phyloP scores from a whole-genome alignment of 306 rosid species.

The Echinosophora koreensis region DNA sequence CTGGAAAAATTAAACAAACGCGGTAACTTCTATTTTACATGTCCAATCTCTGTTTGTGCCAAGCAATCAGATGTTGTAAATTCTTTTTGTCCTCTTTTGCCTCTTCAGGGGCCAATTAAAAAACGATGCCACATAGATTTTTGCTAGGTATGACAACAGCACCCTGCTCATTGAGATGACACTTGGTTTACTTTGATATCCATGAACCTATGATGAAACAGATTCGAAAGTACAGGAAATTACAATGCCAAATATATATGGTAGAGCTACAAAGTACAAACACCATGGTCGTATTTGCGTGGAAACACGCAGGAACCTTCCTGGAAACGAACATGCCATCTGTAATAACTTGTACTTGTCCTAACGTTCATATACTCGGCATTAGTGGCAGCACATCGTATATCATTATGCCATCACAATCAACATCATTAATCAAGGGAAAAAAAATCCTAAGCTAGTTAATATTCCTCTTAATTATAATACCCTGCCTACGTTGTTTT shows the following conservation, averaged over 20 bases:
- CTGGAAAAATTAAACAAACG: slow-evolving; percentile 40
- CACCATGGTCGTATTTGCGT: slow-evolving; percentile 11
- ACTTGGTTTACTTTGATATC: slow-evolving; percentile 41
- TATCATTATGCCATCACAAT: slow-evolving; percentile 57
- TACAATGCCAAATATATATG: slow-evolving; percentile 5
- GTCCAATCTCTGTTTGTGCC: slow-evolving; percentile 8
- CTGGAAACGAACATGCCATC: slow-evolving; percentile 47
- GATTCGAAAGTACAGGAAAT: slow-evolving; percentile 43
- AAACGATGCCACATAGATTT: slow-evolving; percentile 47
- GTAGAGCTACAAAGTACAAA: not conserved
- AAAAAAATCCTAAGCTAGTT: not conserved
- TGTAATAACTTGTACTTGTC: slow-evolving; percentile 55
- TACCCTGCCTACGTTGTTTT: no score
- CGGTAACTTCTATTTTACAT: slow-evolving; percentile 16
- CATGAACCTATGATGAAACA: slow-evolving; percentile 33
- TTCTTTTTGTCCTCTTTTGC: slow-evolving; percentile 11
- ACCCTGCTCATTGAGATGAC: slow-evolving; percentile 49
- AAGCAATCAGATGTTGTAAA: slow-evolving; percentile 26
- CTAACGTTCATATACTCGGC: slow-evolving; percentile 21
- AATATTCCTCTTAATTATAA: no score
- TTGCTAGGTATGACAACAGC: slow-evolving; percentile 42
- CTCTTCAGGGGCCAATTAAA: slow-evolving; percentile 51
- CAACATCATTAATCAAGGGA: slow-evolving; percentile 43
- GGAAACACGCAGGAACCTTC: slow-evolving; percentile 71
- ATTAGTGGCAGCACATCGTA: slow-evolving; percentile 43